Conservation (phyloP, 192 early-diverging fungal species). For the Diversispora epigaea region DNA sequence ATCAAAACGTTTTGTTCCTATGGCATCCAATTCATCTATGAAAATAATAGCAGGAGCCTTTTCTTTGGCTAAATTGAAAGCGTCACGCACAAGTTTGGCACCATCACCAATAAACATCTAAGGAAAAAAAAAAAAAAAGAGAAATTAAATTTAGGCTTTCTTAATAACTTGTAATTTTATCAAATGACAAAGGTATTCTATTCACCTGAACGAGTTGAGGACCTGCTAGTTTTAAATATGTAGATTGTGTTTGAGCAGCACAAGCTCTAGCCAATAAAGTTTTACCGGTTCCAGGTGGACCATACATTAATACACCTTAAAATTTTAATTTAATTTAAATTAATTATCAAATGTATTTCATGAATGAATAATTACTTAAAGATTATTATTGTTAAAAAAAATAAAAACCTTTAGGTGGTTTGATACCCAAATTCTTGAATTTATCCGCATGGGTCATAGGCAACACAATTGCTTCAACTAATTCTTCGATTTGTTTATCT, state of each 20-base stretch:
- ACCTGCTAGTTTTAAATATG: conserved; percentile 94
- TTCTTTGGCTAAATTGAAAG: conserved; percentile 95
- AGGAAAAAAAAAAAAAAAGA: too few relatives aligned
- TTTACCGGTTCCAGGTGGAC: conserved; percentile 83
- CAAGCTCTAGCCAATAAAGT: conserved; percentile 97
- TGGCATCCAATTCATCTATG: conserved; percentile 97
- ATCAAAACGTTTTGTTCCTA: conserved; percentile 99
- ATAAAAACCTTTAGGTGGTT: conserved; percentile 82
- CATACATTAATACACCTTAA: conserved; percentile 72
- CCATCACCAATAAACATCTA: conserved; percentile 99
- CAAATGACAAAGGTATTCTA: too few relatives aligned
- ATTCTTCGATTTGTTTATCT: conserved; percentile 84
- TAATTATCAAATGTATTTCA: too few relatives aligned
- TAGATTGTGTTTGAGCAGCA: conserved; percentile 94
- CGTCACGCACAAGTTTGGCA: conserved; percentile 95
- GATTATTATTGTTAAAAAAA: too few relatives aligned
- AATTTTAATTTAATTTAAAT: too few relatives aligned
- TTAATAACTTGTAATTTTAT: too few relatives aligned
- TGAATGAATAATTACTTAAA: too few relatives aligned
- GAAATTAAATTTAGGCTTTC: too few relatives aligned
- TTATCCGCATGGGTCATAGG: conserved; percentile 85
- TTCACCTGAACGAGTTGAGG: conserved; percentile 87
- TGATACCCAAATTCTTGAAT: conserved; percentile 86
- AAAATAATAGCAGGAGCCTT: conserved; percentile 99
- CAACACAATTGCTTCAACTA: conserved; percentile 83